Evolutionary conservation across 2,329 filamentous ascomycete genomes (phyloP).

Genomic region (Fusarium concolor): DNA sequence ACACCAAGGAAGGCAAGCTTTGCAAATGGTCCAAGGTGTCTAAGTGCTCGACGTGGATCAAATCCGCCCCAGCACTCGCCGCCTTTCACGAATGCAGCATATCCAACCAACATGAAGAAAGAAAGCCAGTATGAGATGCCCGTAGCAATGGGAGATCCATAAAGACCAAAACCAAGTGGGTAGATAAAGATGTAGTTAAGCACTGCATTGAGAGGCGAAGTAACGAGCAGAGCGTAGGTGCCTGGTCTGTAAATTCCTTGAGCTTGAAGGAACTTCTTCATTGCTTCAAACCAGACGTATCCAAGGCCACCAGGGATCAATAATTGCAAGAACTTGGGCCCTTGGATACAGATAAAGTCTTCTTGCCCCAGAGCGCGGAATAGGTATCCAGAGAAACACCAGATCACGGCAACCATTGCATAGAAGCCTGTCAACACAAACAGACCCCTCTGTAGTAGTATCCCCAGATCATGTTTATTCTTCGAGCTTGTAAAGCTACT

Average conservation of each 20-base stretch:
- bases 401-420: constrained; percentile 76
- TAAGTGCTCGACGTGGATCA: constrained; percentile 69
- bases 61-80: constrained; percentile 84
- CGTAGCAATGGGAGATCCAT: constrained; percentile 84
- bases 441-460: constrained; percentile 81
- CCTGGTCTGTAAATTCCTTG: constrained; percentile 88
- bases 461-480: constrained; percentile 81
- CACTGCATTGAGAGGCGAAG: constrained; percentile 82
- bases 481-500: constrained; percentile 84
- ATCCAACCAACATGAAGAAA: constrained; percentile 79
- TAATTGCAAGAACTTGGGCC: constrained; percentile 76
- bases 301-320: constrained; percentile 85
- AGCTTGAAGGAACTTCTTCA: constrained; percentile 90
- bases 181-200: constrained; percentile 87
- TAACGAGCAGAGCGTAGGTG: constrained; percentile 84
- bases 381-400: constrained; percentile 79
- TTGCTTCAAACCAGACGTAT: constrained; percentile 87
- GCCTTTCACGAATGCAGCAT: constrained; percentile 76
- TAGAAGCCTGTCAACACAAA: constrained; percentile 80
- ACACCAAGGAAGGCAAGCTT: constrained; percentile 80
- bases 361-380: constrained; percentile 83
- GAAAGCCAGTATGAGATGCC: constrained; percentile 89
- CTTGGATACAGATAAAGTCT: constrained; percentile 78
- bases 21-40: constrained; percentile 77
- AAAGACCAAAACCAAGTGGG: constrained; percentile 74